A percentile compares a stretch with the other conserved stretches of the same genome.
phyloP scores from a whole-genome alignment of 2,329 filamentous ascomycete species.

The Penicillium nordicum region DNA sequence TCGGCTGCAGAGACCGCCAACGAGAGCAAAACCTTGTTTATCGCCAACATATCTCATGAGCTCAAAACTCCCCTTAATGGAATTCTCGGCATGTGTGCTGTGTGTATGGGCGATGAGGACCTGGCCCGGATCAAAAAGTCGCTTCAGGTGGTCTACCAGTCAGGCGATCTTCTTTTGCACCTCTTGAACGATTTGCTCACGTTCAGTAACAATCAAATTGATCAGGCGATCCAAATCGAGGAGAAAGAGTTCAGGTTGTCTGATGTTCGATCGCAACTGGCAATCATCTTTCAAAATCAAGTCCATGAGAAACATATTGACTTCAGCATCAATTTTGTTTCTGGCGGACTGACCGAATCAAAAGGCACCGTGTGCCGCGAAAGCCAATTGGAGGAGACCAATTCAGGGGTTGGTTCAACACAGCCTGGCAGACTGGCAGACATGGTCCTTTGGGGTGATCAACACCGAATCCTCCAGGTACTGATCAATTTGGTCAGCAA shows the following conservation, averaged over 20 bases:
- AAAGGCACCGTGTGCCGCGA: conserved; percentile 17
- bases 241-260: conserved; percentile 79
- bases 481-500: conserved; percentile 78
- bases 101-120: conserved; percentile 90
- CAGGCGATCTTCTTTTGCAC: conserved; percentile 77
- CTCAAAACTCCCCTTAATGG: conserved; percentile 90
- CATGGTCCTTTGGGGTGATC: conserved; percentile 88
- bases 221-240: conserved; percentile 75
- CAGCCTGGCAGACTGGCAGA: conserved; percentile 71
- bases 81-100: conserved; percentile 86
- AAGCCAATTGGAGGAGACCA: conserved; percentile 22
- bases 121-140: conserved; percentile 73
- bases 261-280: conserved; percentile 78
- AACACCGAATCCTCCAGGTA: conserved; percentile 86
- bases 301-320: conserved; percentile 74
- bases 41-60: conserved; percentile 81
- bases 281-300: conserved; percentile 87
- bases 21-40: conserved; percentile 92
- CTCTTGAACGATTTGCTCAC: conserved; percentile 84
- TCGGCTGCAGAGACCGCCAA: conserved; percentile 92
- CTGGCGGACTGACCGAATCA: conserved; percentile 41
- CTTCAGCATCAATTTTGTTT: conserved; percentile 69
- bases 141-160: conserved; percentile 84
- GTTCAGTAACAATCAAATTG: conserved; percentile 93
- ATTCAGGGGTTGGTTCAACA: conserved; percentile 59